Evolutionary conservation across 768 basidiomycete species (phyloP).

Genomic region (Hemileccinum impolitum): DNA sequence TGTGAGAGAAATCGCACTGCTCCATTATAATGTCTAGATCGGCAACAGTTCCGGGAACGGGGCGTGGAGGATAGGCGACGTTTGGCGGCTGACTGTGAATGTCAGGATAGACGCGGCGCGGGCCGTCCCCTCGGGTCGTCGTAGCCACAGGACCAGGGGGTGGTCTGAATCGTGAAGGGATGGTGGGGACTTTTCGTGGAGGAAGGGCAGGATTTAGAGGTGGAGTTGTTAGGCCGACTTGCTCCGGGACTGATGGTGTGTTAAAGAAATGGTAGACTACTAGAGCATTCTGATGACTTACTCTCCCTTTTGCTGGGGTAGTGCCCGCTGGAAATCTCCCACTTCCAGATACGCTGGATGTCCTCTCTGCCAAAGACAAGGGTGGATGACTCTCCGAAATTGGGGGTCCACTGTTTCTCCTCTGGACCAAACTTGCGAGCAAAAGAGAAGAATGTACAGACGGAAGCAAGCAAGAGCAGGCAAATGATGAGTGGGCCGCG

Average conservation of each 20-base stretch:
- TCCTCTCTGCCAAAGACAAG: constrained; percentile 76
- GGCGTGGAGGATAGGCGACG: constrained; percentile 84
- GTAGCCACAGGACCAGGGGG: constrained; percentile 46
- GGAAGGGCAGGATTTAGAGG: constrained; percentile 77
- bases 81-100: constrained; percentile 57
- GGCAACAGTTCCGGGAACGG: constrained; percentile 76
- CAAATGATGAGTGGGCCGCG: constrained; percentile 53
- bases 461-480: constrained; percentile 41
- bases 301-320: constrained; percentile 81
- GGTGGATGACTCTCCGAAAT: constrained; percentile 61
- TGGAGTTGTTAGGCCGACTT: constrained; percentile 51
- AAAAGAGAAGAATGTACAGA: constrained; percentile 60
- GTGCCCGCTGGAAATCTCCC: constrained; percentile 93
- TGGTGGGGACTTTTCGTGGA: constrained; percentile 41
- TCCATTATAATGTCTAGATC: constrained; percentile 91
- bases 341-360: constrained; percentile 88
- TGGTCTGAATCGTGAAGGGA: constrained; percentile 48
- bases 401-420: constrained; percentile 61
- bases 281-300: constrained; percentile 37
- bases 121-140: constrained; percentile 69
- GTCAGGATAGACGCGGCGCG: constrained; percentile 75
- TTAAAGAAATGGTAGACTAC: neutral
- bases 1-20: constrained; percentile 84
- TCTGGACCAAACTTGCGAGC: constrained; percentile 58
- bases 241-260: constrained; percentile 58